Percentiles rank a stretch among this genome's conserved stretches.
Evolutionary conservation across 768 basidiomycete genomes (phyloP).

Genomic region (Pleurotus pulmonarius): DNA sequence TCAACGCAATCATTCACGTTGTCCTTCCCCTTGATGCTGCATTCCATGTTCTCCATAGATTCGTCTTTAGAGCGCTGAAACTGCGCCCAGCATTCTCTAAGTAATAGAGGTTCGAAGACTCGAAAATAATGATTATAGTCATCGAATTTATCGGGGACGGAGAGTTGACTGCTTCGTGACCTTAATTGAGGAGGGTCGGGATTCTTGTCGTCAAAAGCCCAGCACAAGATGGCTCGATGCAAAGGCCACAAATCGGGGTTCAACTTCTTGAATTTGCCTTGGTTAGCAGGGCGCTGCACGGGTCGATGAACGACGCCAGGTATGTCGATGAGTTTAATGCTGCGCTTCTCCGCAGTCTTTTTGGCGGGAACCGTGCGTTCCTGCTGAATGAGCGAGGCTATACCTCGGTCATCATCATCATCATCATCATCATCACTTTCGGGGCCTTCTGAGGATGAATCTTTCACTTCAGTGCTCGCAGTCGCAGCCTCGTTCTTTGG

Average conservation of each 20-base stretch:
- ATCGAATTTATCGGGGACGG: conserved; percentile 64
- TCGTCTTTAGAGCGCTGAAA: conserved; percentile 76
- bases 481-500: conserved; percentile 28
- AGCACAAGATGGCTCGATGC: conserved; percentile 75
- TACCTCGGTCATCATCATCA: conserved; percentile 36
- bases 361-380: conserved; percentile 59
- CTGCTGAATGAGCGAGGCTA: conserved; percentile 54
- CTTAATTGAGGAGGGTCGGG: conserved; percentile 52
- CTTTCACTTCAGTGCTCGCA: conserved; percentile 15
- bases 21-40: conserved; percentile 64
- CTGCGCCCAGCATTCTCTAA: conserved; percentile 91
- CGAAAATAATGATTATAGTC: conserved; percentile 64
- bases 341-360: conserved; percentile 55
- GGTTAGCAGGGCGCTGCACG: conserved; percentile 45
- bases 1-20: conserved; percentile 84
- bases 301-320: conserved; percentile 38
- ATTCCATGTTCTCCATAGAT: conserved; percentile 44
- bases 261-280: conserved; percentile 63
- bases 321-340: conserved; percentile 60
- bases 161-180: conserved; percentile 25
- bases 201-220: conserved; percentile 76
- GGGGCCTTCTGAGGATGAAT: conserved; percentile 40
- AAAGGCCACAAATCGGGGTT: conserved; percentile 81
- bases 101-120: conserved; percentile 80
- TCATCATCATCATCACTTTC: conserved; percentile 45